Percentiles rank a stretch among this genome's conserved stretches.
These are phyloP conservation scores for Camellia sinensis DNA, from an alignment of 148 eudicot species.

Conservation along the genomic window DNA sequence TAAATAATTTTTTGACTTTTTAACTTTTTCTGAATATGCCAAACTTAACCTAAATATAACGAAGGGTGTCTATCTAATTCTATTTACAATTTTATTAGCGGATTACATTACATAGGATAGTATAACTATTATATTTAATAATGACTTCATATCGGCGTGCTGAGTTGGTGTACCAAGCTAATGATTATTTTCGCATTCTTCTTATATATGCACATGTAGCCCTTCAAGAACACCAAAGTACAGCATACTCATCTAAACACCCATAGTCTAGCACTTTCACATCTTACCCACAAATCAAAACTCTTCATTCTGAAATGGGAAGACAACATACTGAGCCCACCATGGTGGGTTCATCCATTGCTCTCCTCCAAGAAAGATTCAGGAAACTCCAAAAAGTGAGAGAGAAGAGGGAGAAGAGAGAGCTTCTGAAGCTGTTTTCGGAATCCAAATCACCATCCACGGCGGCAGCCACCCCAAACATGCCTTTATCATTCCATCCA, in stretches of 20 bases:
- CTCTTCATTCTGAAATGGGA: neutral
- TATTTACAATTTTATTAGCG: too few species aligned
- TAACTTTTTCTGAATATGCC: too few species aligned
- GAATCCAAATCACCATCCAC: neutral
- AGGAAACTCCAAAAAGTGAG: constrained; percentile 4
- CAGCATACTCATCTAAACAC: neutral
- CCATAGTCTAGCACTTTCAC: neutral
- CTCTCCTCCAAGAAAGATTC: constrained; percentile 17
- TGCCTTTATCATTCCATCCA: neutral
- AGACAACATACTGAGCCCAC: neutral
- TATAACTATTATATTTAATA: too few species aligned
- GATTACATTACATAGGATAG: too few species aligned
- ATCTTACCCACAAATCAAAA: neutral
- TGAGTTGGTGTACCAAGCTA: too few species aligned
- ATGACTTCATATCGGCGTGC: too few species aligned
- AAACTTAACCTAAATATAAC: too few species aligned
- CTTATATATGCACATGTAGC: neutral
- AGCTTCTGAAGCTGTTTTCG: constrained; percentile 10
- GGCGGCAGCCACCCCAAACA: neutral
- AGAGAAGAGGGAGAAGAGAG: constrained; percentile 14
- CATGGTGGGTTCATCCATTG: constrained; percentile 13
- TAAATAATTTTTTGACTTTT: too few species aligned
- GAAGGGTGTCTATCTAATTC: too few species aligned
- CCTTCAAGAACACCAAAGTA: neutral
- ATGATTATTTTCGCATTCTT: too few species aligned